phyloP scores from a whole-genome alignment of 768 basidiomycete species.

The Pilatotrama ljubarskyi region DNA sequence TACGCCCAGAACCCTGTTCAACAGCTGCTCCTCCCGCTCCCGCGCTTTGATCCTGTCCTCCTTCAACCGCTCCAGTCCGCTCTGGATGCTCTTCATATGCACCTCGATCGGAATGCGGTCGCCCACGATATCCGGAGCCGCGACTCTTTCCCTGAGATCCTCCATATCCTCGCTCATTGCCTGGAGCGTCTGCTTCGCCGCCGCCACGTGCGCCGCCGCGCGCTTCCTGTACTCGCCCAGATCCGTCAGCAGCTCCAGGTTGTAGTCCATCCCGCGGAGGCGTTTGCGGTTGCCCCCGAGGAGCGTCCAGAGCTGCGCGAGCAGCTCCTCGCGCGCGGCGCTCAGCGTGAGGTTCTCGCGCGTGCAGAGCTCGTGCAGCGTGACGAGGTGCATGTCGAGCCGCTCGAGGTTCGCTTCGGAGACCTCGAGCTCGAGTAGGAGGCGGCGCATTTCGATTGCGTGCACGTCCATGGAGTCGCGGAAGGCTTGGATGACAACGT shows the following conservation, averaged over 20 bases:
- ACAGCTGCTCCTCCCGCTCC: slow-evolving; percentile 42
- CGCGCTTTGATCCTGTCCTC: slow-evolving; percentile 56
- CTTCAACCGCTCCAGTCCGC: slow-evolving; percentile 60
- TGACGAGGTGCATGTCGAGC: slow-evolving; percentile 59
- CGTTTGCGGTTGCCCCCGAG: slow-evolving; percentile 60
- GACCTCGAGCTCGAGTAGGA: slow-evolving; percentile 67
- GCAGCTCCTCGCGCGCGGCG: slow-evolving; percentile 50
- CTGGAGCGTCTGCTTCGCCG: slow-evolving; percentile 59
- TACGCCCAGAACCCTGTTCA: slow-evolving; percentile 27
- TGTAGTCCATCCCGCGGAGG: slow-evolving; percentile 50
- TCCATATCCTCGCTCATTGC: slow-evolving; percentile 75
- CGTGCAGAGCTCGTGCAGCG: slow-evolving; percentile 57
- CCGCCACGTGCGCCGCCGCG: slow-evolving; percentile 66
- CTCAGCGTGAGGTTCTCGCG: slow-evolving; percentile 56
- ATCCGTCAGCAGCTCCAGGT: slow-evolving; percentile 54
- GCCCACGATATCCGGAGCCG: slow-evolving; percentile 63
- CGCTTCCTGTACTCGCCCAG: slow-evolving; percentile 58
- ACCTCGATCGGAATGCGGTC: slow-evolving; percentile 67
- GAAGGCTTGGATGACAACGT: slow-evolving; percentile 57
- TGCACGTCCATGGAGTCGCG: slow-evolving; percentile 62
- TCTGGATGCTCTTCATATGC: slow-evolving; percentile 71
- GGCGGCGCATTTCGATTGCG: slow-evolving; percentile 49
- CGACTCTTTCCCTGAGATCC: slow-evolving; percentile 70
- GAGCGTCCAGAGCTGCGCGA: slow-evolving; percentile 67
- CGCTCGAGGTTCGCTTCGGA: slow-evolving; percentile 55